Evolutionary conservation across 169 alveolate species (phyloP).

Genomic region (Cryptosporidium andersoni): DNA sequence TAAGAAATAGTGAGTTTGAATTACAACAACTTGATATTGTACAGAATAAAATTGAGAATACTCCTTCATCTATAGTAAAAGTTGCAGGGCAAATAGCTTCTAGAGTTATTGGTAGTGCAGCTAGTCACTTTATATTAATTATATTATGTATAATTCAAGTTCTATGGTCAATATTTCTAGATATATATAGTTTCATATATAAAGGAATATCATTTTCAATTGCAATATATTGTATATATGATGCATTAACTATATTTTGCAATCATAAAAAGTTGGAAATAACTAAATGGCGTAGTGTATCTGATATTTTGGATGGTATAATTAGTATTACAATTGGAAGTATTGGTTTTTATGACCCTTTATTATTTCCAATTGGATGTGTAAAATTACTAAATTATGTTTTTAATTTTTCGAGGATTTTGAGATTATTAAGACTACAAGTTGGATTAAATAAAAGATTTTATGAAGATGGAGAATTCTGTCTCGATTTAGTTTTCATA

Average conservation of each 20-base stretch:
- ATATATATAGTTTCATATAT: neutral
- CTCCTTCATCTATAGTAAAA: slow-evolving; percentile 6
- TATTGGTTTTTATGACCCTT: too few relatives aligned
- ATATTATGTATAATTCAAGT: slow-evolving; percentile 21
- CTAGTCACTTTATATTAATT: slow-evolving; percentile 37
- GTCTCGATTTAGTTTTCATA: slow-evolving; percentile 86
- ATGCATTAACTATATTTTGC: slow-evolving; percentile 12
- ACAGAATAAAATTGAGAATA: too few relatives aligned
- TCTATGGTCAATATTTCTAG: neutral
- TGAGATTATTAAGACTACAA: slow-evolving; percentile 41
- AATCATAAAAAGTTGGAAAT: slow-evolving; percentile 15
- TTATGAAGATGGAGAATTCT: slow-evolving; percentile 49
- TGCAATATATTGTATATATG: slow-evolving; percentile 46
- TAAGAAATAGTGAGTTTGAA: too few relatives aligned
- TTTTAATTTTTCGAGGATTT: slow-evolving; percentile 20
- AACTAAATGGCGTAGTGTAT: slow-evolving; percentile 8
- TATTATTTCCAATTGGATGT: slow-evolving; percentile 1
- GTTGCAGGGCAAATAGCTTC: slow-evolving; percentile 1
- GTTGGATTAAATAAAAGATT: slow-evolving; percentile 64
- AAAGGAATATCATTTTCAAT: neutral
- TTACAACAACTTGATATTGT: too few relatives aligned
- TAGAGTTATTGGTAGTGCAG: slow-evolving; percentile 21
- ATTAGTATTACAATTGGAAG: too few relatives aligned
- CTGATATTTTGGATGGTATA: slow-evolving; percentile 7
- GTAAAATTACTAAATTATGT: slow-evolving; percentile 33